Percentiles rank a stretch among this genome's conserved stretches.
Conservation (phyloP, 2,329 filamentous ascomycete genomes). For the Colletotrichum scovillei region DNA sequence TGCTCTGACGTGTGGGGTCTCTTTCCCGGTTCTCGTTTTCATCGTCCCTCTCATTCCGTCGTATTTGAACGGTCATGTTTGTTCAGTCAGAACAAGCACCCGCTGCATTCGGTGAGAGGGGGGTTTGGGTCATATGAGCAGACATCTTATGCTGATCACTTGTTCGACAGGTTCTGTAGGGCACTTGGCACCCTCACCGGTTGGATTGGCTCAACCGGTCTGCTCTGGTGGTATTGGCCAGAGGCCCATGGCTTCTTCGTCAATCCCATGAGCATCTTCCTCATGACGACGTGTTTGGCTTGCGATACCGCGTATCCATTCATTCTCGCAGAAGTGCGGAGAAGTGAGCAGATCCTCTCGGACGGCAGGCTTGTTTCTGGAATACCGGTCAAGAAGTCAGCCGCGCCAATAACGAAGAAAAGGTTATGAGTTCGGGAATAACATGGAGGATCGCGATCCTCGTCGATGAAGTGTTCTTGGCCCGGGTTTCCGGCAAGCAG, state of each 20-base stretch:
- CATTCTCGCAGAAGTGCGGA: not conserved
- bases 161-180: conserved; percentile 52
- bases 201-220: conserved; percentile 48
- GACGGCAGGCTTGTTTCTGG: not conserved
- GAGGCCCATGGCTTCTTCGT: not conserved
- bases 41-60: not conserved
- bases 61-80: not conserved
- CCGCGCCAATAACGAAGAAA: not conserved
- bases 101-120: not conserved
- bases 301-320: not conserved
- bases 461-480: not conserved
- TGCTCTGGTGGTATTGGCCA: conserved; percentile 62
- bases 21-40: not conserved
- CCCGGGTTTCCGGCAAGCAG: not conserved
- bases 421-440: not conserved
- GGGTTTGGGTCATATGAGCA: not conserved
- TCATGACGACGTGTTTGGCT: not conserved
- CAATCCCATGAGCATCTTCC: not conserved
- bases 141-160: conserved; percentile 9
- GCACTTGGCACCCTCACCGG: conserved; percentile 55
- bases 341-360: not conserved
- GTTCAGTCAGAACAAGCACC: not conserved
- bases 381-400: not conserved
- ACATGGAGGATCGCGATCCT: not conserved
- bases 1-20: not conserved